Conservation (phyloP, 2,329 filamentous ascomycete species). For the Podosphaera xanthii region DNA sequence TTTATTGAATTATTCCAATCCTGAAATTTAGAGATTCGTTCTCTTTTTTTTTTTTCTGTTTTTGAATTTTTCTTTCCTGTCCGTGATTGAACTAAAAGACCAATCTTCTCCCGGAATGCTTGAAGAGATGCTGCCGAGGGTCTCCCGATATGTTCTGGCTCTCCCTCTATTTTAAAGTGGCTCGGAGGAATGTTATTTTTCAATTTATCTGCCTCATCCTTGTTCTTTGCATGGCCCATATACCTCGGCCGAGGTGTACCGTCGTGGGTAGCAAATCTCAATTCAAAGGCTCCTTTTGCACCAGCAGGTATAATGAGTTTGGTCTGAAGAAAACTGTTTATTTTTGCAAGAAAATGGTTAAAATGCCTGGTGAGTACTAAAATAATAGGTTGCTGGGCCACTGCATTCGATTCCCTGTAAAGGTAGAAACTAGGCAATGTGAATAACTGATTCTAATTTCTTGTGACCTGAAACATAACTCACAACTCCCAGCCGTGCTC, state of each 20-base stretch:
- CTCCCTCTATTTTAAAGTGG: constrained; percentile 10
- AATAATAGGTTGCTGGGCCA: constrained; percentile 30
- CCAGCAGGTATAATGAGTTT: constrained; percentile 32
- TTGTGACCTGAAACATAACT: constrained; percentile 15
- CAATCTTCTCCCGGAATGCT: constrained; percentile 31
- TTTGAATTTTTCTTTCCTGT: constrained; percentile 22
- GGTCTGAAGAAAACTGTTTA: constrained; percentile 35
- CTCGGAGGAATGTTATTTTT: constrained; percentile 15
- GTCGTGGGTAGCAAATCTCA: constrained; percentile 34
- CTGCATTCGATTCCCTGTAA: constrained; percentile 24
- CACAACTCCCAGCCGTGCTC: constrained; percentile 54
- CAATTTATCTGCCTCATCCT: constrained; percentile 14
- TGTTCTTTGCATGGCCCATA: constrained; percentile 31
- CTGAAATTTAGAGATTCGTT: constrained; percentile 26
- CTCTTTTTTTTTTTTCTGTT: constrained; percentile 25
- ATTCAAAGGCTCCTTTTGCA: constrained; percentile 30
- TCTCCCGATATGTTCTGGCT: constrained; percentile 11
- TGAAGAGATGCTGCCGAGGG: constrained; percentile 19
- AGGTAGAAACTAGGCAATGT: constrained; percentile 38
- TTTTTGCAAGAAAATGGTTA: constrained; percentile 34
- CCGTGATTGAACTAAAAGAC: constrained; percentile 23
- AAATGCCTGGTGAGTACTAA: constrained; percentile 48
- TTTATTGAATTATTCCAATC: constrained; percentile 32
- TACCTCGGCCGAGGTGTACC: constrained; percentile 43
- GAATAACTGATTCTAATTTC: neutral